phyloP scores from a whole-genome alignment of 1,139 yeast species.

The Suhomyces wounanorum region DNA sequence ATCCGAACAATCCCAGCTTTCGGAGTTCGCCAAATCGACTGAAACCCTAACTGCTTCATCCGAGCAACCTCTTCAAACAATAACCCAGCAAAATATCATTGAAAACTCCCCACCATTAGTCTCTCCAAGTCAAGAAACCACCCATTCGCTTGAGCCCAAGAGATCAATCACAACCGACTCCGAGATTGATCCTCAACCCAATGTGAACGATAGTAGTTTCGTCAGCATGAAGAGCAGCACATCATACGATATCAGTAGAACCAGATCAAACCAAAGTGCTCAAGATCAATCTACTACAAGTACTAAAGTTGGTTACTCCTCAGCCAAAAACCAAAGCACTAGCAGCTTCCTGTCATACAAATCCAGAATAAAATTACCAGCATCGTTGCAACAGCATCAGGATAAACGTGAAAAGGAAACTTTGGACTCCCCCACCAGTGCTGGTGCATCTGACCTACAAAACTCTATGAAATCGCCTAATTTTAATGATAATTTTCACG shows the following conservation, averaged over 20 bases:
- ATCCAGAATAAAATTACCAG: slow-evolving; percentile 37
- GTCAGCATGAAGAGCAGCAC: slow-evolving; percentile 8
- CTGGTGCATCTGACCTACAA: slow-evolving; percentile 2
- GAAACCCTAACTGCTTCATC: slow-evolving; percentile 2
- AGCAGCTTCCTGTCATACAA: slow-evolving; percentile 35
- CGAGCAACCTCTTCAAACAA: not conserved
- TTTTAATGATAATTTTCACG: slow-evolving; percentile 5
- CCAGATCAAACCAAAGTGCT: slow-evolving; percentile 12
- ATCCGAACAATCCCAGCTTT: not conserved
- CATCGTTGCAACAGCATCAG: slow-evolving; percentile 21
- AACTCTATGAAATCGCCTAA: slow-evolving; percentile 13
- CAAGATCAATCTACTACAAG: not conserved
- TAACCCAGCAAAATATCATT: not conserved
- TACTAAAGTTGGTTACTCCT: slow-evolving; percentile 12
- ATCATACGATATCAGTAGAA: slow-evolving; percentile 9
- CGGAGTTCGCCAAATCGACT: slow-evolving; percentile 4
- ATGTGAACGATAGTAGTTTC: slow-evolving; percentile 6
- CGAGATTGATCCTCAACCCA: not conserved
- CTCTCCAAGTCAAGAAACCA: not conserved
- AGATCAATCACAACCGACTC: not conserved
- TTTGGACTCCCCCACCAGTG: slow-evolving; percentile 6
- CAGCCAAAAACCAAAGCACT: slow-evolving; percentile 25
- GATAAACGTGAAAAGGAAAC: slow-evolving; percentile 6
- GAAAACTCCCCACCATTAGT: not conserved
- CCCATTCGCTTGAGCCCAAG: slow-evolving; percentile 1